Conservation (phyloP, 805 yeast species). For the Tetrapisispora arboricola region DNA sequence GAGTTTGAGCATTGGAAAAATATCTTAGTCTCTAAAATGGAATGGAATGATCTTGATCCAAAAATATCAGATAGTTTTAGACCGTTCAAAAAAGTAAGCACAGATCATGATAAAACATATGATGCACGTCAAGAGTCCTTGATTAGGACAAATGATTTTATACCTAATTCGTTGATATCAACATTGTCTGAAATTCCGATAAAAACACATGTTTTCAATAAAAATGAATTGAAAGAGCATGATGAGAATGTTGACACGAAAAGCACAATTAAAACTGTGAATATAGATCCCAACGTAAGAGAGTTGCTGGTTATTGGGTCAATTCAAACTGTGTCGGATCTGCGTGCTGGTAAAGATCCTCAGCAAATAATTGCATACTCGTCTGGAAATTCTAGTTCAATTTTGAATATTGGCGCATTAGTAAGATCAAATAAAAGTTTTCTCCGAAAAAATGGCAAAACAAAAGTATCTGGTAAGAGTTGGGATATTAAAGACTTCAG, state of each 20-base stretch:
- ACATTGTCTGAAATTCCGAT: constrained; percentile 3
- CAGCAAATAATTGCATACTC: constrained; percentile 14
- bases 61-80: constrained; percentile 11
- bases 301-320: constrained; percentile 11
- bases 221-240: background rate
- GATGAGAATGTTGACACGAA: background rate
- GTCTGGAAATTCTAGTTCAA: constrained; percentile 16
- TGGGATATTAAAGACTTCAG: constrained; percentile 1
- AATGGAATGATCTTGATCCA: constrained; percentile 14
- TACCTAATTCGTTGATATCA: constrained; percentile 15
- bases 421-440: background rate
- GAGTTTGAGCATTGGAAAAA: constrained; percentile 9
- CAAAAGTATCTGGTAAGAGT: background rate
- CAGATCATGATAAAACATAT: constrained; percentile 10
- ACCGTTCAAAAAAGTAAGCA: constrained; percentile 13
- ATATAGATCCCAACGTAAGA: constrained; percentile 17
- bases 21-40: constrained; percentile 9
- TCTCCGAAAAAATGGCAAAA: background rate
- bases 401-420: constrained; percentile 8
- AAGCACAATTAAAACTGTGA: background rate
- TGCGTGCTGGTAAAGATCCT: constrained; percentile 15
- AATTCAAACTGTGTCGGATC: constrained; percentile 18
- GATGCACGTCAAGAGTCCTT: constrained; percentile 8
- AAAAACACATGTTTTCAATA: background rate
- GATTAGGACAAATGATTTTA: constrained; percentile 12